phyloP scores from a whole-genome alignment of 2,329 filamentous ascomycete species.

The Monilinia vaccinii-corymbosi region DNA sequence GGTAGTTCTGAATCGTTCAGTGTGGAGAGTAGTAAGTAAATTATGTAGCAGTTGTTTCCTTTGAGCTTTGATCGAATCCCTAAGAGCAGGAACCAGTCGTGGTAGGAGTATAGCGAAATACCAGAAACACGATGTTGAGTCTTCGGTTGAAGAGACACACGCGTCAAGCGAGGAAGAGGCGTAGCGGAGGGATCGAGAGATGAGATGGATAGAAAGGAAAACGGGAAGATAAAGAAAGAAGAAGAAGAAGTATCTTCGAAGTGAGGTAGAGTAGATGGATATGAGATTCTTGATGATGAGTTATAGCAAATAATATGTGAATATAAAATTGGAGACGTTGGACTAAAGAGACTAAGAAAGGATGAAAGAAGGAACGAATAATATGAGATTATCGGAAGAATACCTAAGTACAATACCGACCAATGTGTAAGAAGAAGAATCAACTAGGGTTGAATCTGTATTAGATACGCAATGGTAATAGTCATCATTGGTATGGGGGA shows the following conservation, averaged over 20 bases:
- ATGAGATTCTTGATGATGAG: background rate
- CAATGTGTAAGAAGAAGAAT: conserved; percentile 2
- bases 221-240: background rate
- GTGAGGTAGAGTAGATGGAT: background rate
- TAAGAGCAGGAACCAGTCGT: background rate
- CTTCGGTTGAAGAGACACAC: background rate
- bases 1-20: background rate
- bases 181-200: background rate
- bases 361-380: conserved; percentile 4
- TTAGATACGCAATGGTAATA: conserved; percentile 2
- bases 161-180: background rate
- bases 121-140: background rate
- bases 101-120: background rate
- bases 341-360: background rate
- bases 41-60: too few relatives aligned
- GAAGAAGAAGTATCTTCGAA: background rate
- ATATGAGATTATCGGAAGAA: conserved; percentile 5
- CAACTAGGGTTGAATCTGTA: conserved; percentile 3
- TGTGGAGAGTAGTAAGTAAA: background rate
- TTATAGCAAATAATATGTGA: background rate
- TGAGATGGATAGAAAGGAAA: background rate
- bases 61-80: background rate
- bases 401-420: background rate
- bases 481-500: background rate
- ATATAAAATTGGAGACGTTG: conserved; percentile 6